phyloP scores from a whole-genome alignment of 306 rosid genomes.

The Coriaria nepalensis region DNA sequence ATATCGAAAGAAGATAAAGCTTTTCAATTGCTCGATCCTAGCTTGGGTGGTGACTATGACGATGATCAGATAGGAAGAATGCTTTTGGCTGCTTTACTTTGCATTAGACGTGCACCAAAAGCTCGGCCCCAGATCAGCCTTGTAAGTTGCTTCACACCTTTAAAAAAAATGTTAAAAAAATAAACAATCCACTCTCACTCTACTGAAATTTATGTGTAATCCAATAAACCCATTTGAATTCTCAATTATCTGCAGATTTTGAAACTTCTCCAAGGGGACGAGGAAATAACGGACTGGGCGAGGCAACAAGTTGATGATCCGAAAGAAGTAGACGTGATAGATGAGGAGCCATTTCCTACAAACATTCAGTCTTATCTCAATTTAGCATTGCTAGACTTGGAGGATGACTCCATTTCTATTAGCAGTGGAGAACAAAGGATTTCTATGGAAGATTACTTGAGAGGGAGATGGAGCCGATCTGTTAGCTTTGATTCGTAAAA shows the following conservation, averaged over 20 bases:
- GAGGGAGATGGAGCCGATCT: slow-evolving; percentile 33
- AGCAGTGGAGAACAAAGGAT: slow-evolving; percentile 57
- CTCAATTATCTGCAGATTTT: slow-evolving; percentile 32
- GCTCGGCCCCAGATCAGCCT: slow-evolving; percentile 54
- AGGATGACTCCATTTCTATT: slow-evolving; percentile 53
- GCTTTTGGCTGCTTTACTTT: slow-evolving; percentile 77
- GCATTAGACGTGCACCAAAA: slow-evolving; percentile 55
- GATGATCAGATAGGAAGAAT: slow-evolving; percentile 49
- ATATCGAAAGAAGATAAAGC: slow-evolving; percentile 48
- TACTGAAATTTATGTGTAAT: background rate
- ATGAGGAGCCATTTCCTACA: slow-evolving; percentile 37
- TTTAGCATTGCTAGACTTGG: slow-evolving; percentile 63
- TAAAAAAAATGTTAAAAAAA: background rate
- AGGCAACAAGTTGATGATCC: slow-evolving; percentile 37
- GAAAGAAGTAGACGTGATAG: slow-evolving; percentile 36
- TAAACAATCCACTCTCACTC: slow-evolving; percentile 1
- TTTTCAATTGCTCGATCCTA: slow-evolving; percentile 62
- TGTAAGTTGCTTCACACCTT: slow-evolving; percentile 30
- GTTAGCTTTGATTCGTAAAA: slow-evolving; percentile 25
- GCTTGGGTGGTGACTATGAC: slow-evolving; percentile 38
- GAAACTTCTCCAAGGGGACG: slow-evolving; percentile 78
- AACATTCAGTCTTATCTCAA: slow-evolving; percentile 76
- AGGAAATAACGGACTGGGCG: slow-evolving; percentile 65
- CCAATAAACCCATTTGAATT: background rate
- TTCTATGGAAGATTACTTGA: slow-evolving; percentile 72